phyloP scores from a whole-genome alignment of 805 yeast genomes.

The Hyphopichia homilentoma region DNA sequence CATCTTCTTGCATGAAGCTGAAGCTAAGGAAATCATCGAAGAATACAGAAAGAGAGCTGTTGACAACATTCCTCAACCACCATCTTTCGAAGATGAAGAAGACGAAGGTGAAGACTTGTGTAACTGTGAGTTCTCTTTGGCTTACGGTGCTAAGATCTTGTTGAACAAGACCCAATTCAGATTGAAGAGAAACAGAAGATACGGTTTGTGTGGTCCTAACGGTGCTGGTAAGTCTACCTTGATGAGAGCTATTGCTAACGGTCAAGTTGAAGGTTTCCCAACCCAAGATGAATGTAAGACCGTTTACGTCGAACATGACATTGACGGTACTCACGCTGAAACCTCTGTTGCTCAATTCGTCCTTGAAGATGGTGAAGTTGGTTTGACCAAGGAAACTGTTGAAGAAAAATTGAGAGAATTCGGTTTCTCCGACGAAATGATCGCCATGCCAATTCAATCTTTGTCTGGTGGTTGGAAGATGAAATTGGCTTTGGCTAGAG shows the following conservation, averaged over 20 bases:
- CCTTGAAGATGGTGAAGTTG: slow-evolving; percentile 73
- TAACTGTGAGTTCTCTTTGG: slow-evolving; percentile 99
- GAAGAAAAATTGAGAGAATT: slow-evolving; percentile 78
- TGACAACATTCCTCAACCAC: slow-evolving; percentile 97
- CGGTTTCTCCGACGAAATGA: slow-evolving; percentile 92
- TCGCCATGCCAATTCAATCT: slow-evolving; percentile 88
- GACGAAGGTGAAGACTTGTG: slow-evolving; percentile 99
- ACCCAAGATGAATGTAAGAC: slow-evolving; percentile 98
- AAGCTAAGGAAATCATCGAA: slow-evolving; percentile 82
- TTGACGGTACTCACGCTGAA: slow-evolving; percentile 94
- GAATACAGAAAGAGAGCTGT: slow-evolving; percentile 94
- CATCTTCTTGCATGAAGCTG: slow-evolving; percentile 89
- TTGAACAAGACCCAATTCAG: slow-evolving; percentile 99
- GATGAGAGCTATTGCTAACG: slow-evolving; percentile 96
- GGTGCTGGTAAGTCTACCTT: slow-evolving; percentile 56
- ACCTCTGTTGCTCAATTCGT: slow-evolving; percentile 93
- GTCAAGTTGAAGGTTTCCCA: slow-evolving; percentile 99
- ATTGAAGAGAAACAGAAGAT: slow-evolving; percentile 98
- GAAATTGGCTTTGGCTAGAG: slow-evolving; percentile 99
- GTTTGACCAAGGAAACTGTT: slow-evolving; percentile 67
- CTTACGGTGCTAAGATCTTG: slow-evolving; percentile 99
- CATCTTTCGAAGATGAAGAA: slow-evolving; percentile 92
- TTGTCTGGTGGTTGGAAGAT: slow-evolving; percentile 99
- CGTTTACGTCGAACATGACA: slow-evolving; percentile 99
- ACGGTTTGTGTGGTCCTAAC: slow-evolving; percentile 82